Evolutionary conservation across 2,329 filamentous ascomycete species (phyloP), one percentile per base, ranked within the genome.

Genomic region (Scedosporium apiospermum): DNA sequence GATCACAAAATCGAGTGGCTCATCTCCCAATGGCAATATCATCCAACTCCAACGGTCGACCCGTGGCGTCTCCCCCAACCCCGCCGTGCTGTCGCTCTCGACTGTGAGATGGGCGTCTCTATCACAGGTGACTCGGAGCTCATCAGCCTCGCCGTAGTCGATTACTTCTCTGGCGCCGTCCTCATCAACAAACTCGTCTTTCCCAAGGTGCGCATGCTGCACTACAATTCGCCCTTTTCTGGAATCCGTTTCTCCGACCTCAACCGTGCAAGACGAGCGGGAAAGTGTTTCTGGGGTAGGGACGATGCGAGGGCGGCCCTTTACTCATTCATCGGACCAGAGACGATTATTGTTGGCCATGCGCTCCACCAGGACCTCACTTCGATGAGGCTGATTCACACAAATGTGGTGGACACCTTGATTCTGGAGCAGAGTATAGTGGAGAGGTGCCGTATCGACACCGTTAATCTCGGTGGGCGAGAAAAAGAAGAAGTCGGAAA

Each of bases 101-200:
- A 84, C 64, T 84, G 82, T 65, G 82, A 85, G 65, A 84, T 84
- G 80, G 81, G 82, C 16, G 75, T 72, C 0, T 71, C 77, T 1
- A 65, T 67, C 7, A 71, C 70, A 4, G 76, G 77, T 6, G 79
- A 84, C 9, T 69, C 71, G 0, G 81, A 84, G 64, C 70, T 85
- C 6, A 82, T 85, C 63, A 80, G 81, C 3, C 51, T 85, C 1
- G 79, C 78, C 0, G 67, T 77, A 1, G 67, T 85, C 27, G 82
- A 84, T 67, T 82, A 80, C 66, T 82, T 83, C 67, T 76, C 77
- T 0, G 73, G 76, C 3, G 67, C 75, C 14, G 67, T 79, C 10
- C 75, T 85, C 1, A 68, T 85, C 34, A 78, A 85, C 68, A 74
- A 70, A 5, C 73, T 85, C 1, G 81, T 85, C 3, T 77, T 70